These are phyloP conservation scores for Ustilago trichophora DNA, from an alignment of 1,284 basidiomycete genomes.

Conservation along the genomic window DNA sequence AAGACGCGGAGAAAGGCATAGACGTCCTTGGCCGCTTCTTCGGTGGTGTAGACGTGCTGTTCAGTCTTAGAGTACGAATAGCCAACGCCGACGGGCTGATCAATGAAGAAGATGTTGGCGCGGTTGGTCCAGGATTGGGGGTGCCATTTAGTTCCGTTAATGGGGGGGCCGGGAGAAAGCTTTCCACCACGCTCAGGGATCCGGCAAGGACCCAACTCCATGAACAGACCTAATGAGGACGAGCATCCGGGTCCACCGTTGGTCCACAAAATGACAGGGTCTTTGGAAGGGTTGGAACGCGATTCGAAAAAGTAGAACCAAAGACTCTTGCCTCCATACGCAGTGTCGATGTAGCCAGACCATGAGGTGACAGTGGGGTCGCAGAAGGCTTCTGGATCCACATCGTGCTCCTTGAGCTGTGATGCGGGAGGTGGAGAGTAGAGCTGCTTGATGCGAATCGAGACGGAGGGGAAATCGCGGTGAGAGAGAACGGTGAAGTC, in stretches of 20 bases:
- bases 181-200: constrained; percentile 41
- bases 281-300: constrained; percentile 74
- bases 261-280: constrained; percentile 70
- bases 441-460: constrained; percentile 56
- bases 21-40: constrained; percentile 65
- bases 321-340: constrained; percentile 73
- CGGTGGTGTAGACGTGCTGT: constrained; percentile 65
- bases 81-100: constrained; percentile 77
- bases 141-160: constrained; percentile 73
- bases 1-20: constrained; percentile 67
- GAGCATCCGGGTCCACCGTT: constrained; percentile 66
- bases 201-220: constrained; percentile 73
- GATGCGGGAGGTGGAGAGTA: constrained; percentile 24
- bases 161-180: constrained; percentile 48
- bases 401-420: constrained; percentile 28
- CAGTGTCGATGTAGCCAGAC: constrained; percentile 71
- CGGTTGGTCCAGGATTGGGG: constrained; percentile 75
- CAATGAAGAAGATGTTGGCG: constrained; percentile 77
- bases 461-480: constrained; percentile 52
- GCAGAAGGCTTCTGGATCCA: constrained; percentile 58
- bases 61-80: constrained; percentile 78
- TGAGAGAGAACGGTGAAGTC: constrained; percentile 49
- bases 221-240: constrained; percentile 71
- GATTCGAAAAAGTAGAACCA: constrained; percentile 90
- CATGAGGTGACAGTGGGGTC: constrained; percentile 60